Percentiles rank a stretch among this genome's conserved stretches.
Evolutionary conservation across 78 protist genomes (phyloP).

Genomic region (Polysphondylium violaceum): DNA sequence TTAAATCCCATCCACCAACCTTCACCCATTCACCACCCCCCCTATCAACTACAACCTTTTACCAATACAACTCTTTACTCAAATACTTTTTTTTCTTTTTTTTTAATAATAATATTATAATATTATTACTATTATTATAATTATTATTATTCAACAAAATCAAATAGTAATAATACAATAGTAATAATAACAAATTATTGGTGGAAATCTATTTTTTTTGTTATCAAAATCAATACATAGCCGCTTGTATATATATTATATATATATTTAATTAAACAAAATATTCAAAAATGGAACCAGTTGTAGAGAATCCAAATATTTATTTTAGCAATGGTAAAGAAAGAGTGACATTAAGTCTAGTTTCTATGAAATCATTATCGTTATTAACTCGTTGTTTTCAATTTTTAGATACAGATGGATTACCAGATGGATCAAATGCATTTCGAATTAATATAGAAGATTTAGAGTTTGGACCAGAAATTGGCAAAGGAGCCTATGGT

Average conservation of each 20-base stretch:
- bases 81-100: no score
- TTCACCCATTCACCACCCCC: no score
- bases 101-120: no score
- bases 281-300: conserved; percentile 26
- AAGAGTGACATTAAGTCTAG: neutral
- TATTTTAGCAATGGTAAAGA: neutral
- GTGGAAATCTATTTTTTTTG: no score
- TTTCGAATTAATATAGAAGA: conserved; percentile 63
- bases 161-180: no score
- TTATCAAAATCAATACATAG: neutral
- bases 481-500: conserved; percentile 80
- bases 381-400: neutral
- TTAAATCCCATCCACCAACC: no score
- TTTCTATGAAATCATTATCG: no score
- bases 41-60: no score
- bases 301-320: conserved; percentile 3
- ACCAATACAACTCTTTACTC: no score
- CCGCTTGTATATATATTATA: neutral
- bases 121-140: no score
- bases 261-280: neutral
- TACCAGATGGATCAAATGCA: conserved; percentile 70
- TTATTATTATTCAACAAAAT: no score
- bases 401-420: conserved; percentile 26
- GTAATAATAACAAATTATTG: no score
- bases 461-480: conserved; percentile 65